Percentiles rank a stretch among this genome's conserved stretches.
These are phyloP conservation scores for Mucor piriformis DNA, from an alignment of 371 early-diverging fungal genomes.

Conservation along the genomic window DNA sequence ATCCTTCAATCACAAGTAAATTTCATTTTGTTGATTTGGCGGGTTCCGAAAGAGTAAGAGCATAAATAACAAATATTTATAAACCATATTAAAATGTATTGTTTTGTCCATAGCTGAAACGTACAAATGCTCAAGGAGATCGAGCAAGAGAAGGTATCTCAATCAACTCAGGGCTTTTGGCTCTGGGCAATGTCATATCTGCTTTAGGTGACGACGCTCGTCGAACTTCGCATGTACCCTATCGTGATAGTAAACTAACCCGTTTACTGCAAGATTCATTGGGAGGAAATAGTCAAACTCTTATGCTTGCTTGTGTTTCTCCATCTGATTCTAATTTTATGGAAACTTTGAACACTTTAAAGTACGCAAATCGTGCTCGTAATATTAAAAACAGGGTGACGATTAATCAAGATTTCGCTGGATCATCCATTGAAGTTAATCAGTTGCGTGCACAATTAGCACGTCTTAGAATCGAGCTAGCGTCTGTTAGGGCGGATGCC, in stretches of 20 bases:
- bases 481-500: slow-evolving; percentile 50
- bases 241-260: slow-evolving; percentile 99
- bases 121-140: slow-evolving; percentile 93
- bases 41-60: slow-evolving; percentile 66
- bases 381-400: slow-evolving; percentile 85
- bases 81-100: background rate
- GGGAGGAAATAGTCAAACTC: slow-evolving; percentile 90
- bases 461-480: slow-evolving; percentile 69
- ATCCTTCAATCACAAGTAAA: slow-evolving; percentile 56
- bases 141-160: slow-evolving; percentile 96
- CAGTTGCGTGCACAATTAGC: slow-evolving; percentile 74
- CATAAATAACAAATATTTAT: background rate
- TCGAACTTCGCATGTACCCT: slow-evolving; percentile 82
- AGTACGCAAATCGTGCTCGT: slow-evolving; percentile 89
- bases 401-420: slow-evolving; percentile 75
- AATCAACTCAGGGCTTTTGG: slow-evolving; percentile 96
- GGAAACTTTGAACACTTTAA: slow-evolving; percentile 92
- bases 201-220: slow-evolving; percentile 91
- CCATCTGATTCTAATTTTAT: slow-evolving; percentile 78
- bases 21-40: slow-evolving; percentile 98
- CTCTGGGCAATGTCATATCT: slow-evolving; percentile 98
- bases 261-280: slow-evolving; percentile 96
- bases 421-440: slow-evolving; percentile 65
- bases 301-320: slow-evolving; percentile 94
- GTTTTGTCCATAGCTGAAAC: slow-evolving; percentile 69